Evolutionary conservation across 495 filamentous ascomycete genomes (phyloP).

Genomic region (Sabuloglossum arenarium): DNA sequence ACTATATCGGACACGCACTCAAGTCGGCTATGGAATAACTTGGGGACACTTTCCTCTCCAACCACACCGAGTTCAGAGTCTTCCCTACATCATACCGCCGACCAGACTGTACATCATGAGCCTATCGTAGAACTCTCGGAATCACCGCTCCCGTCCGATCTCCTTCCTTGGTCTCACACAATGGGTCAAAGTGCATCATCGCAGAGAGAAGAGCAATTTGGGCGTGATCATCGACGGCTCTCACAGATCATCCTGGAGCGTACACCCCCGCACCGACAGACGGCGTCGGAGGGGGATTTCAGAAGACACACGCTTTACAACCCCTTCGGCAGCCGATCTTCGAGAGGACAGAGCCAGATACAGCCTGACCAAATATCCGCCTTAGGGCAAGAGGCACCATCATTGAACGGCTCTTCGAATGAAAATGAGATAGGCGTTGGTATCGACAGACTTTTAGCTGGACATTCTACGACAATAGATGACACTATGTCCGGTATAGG

Average conservation of each 20-base stretch:
- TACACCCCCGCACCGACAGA: not conserved
- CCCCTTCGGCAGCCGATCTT: not conserved
- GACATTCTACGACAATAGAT: not conserved
- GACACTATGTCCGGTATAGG: not conserved
- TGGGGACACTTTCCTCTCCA: not conserved
- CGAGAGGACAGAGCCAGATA: not conserved
- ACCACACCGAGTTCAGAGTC: not conserved
- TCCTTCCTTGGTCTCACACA: not conserved
- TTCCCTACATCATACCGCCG: not conserved
- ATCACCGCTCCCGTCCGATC: not conserved
- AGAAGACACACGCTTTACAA: not conserved
- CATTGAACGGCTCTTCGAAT: not conserved
- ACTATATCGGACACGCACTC: not conserved
- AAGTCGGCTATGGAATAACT: not conserved
- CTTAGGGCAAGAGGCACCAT: not conserved
- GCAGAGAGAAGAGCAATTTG: not conserved
- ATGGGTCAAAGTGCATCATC: slow-evolving; percentile 4
- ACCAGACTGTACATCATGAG: not conserved
- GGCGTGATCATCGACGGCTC: not conserved
- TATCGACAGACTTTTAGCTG: not conserved
- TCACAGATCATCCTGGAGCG: not conserved
- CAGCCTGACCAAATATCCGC: not conserved
- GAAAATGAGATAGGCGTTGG: not conserved
- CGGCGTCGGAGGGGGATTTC: not conserved
- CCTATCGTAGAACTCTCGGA: not conserved